Evolutionary conservation across 2,329 filamentous ascomycete genomes (phyloP).

Genomic region (Fusarium sp.): DNA sequence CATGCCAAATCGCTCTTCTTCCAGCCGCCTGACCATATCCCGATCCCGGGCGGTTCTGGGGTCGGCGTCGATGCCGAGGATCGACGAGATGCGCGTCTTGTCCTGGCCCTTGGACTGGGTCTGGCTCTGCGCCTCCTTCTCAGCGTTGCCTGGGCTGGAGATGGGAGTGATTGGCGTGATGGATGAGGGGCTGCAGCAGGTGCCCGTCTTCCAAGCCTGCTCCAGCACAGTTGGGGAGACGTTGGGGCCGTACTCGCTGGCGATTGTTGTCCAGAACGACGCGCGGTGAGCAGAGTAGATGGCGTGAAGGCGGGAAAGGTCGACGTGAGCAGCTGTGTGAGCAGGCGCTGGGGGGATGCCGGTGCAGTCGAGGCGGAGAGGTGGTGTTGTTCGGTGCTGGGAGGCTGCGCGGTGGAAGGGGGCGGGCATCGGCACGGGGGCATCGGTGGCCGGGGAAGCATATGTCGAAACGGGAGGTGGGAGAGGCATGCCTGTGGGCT

Average conservation of each 20-base stretch:
- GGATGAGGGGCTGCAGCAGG: slow-evolving; percentile 54
- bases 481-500: slow-evolving; percentile 67
- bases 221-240: slow-evolving; percentile 73
- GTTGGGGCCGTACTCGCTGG: slow-evolving; percentile 76
- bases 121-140: slow-evolving; percentile 53
- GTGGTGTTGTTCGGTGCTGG: slow-evolving; percentile 55
- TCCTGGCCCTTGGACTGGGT: slow-evolving; percentile 56
- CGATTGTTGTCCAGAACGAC: slow-evolving; percentile 79
- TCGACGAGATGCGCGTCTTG: slow-evolving; percentile 72
- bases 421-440: slow-evolving; percentile 60
- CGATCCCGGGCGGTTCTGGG: slow-evolving; percentile 68
- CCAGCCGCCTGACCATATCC: slow-evolving; percentile 67
- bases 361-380: slow-evolving; percentile 71
- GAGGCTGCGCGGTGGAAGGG: slow-evolving; percentile 49
- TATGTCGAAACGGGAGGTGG: slow-evolving; percentile 54
- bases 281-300: slow-evolving; percentile 78
- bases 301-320: slow-evolving; percentile 74
- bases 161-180: slow-evolving; percentile 65
- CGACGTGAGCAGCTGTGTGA: slow-evolving; percentile 61
- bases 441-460: slow-evolving; percentile 56
- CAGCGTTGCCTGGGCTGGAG: slow-evolving; percentile 61
- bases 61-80: slow-evolving; percentile 70
- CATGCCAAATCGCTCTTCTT: slow-evolving; percentile 59
- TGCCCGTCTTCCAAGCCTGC: slow-evolving; percentile 73
- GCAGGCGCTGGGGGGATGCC: slow-evolving; percentile 50